A percentile compares a stretch with the other conserved stretches of the same genome.
Conservation (phyloP, 441 rosid genomes). For the Bruguiera hainesii region DNA sequence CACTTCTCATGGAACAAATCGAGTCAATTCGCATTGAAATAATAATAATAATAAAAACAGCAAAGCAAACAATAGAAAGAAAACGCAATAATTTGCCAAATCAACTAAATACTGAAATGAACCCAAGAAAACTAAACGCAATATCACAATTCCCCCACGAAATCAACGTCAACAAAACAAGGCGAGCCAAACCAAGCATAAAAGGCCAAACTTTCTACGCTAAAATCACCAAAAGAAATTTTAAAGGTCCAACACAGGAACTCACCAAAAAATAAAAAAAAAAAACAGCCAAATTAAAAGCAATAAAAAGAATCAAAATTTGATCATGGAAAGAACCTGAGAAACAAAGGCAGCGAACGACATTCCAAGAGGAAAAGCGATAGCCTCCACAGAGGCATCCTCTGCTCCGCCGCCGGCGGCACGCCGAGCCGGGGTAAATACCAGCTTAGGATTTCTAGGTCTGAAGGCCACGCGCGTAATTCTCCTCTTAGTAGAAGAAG, state of each 20-base stretch:
- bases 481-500: slow-evolving; percentile 28
- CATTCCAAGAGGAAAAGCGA: slow-evolving; percentile 90
- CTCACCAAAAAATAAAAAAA: neutral
- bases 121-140: slow-evolving; percentile 16
- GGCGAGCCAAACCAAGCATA: neutral
- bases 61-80: too few relatives aligned
- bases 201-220: slow-evolving; percentile 24
- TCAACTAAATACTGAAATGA: slow-evolving; percentile 8
- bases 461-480: slow-evolving; percentile 30
- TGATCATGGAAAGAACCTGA: slow-evolving; percentile 48
- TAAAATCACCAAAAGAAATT: neutral
- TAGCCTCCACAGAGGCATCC: slow-evolving; percentile 46
- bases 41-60: too few relatives aligned
- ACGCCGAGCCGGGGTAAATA: slow-evolving; percentile 38
- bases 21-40: neutral
- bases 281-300: neutral
- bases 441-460: slow-evolving; percentile 39
- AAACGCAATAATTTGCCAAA: too few relatives aligned
- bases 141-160: slow-evolving; percentile 2
- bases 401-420: slow-evolving; percentile 21
- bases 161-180: neutral
- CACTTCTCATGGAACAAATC: neutral
- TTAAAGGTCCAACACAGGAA: neutral
- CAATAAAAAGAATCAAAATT: too few relatives aligned
- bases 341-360: slow-evolving; percentile 85